Evolutionary conservation across 1,139 yeast genomes (phyloP).

Genomic region (Pichia sp.): DNA sequence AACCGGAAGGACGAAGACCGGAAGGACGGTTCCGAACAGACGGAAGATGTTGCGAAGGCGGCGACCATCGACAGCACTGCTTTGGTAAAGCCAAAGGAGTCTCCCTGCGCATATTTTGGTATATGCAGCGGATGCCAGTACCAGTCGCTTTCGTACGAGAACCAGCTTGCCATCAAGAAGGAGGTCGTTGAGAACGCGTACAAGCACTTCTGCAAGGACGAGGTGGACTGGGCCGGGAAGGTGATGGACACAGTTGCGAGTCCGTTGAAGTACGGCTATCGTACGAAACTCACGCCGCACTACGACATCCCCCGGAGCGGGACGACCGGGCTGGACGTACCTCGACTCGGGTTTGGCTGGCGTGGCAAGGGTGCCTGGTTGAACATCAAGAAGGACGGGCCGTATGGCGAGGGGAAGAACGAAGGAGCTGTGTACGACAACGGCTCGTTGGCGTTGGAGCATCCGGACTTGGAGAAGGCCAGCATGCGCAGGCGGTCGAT

Average conservation of each 20-base stretch:
- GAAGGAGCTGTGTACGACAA: slow-evolving; percentile 5
- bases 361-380: slow-evolving; percentile 72
- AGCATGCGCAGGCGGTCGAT: slow-evolving; percentile 17
- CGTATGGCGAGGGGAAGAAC: slow-evolving; percentile 1
- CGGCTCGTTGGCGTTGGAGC: slow-evolving; percentile 5
- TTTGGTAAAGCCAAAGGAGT: background rate
- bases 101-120: slow-evolving; percentile 67
- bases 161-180: slow-evolving; percentile 69
- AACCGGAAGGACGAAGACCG: slow-evolving; percentile 22
- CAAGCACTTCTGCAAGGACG: slow-evolving; percentile 44
- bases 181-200: slow-evolving; percentile 79
- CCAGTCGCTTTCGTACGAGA: slow-evolving; percentile 69
- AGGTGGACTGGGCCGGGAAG: slow-evolving; percentile 21
- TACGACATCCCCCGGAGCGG: slow-evolving; percentile 67
- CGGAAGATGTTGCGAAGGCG: background rate
- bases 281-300: slow-evolving; percentile 95
- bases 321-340: slow-evolving; percentile 35
- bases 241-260: slow-evolving; percentile 69
- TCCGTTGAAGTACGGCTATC: slow-evolving; percentile 69
- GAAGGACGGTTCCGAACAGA: background rate
- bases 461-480: slow-evolving; percentile 3
- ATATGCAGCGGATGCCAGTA: slow-evolving; percentile 90
- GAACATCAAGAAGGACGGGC: slow-evolving; percentile 3
- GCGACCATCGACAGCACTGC: background rate
- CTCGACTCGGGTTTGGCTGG: slow-evolving; percentile 85